Base-by-base conservation (phyloP, 2,329 filamentous ascomycete genomes). In the Aureobasidium zeae region DNA sequence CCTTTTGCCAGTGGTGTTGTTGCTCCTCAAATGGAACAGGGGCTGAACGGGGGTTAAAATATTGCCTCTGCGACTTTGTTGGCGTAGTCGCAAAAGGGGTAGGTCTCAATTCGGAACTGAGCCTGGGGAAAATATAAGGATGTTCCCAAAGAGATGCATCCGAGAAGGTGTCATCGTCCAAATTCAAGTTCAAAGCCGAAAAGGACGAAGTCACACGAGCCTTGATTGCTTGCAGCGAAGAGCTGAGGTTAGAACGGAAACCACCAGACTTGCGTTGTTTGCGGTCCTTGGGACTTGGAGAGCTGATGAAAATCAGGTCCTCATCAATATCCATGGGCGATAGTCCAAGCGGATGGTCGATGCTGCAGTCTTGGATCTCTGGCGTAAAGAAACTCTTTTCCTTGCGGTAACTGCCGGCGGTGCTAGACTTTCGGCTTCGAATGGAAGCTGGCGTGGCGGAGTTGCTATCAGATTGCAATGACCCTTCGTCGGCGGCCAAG, bases 171-270 rank as follows among this genome's bases (percentile, higher is more conserved):
- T 46, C 49, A 22, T 49, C 53, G 4, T 32, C 33, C 15, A 37
- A 15, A 7, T 38, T 45, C 25, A 45, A 17, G 12, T 72, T 69
- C 50, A 79, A 73, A 39, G 74, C 74, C 5, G 76, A 77, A 31
- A 81, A 73, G 0, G 73, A 75, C 45, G 72, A 75, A 12, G 59
- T 47, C 9, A 76, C 76, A 0, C 74, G 74, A 5, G 73, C 73
- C 58, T 74, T 78, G 38, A 81, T 68, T 3, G 73, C 75, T 48
- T 76, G 72, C 15, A 81, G 58, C 0, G 77, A 80, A 2, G 75
- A 73, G 0, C 76, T 80, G 31, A 81, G 63, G 48, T 80, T 80
- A 0, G 77, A 81, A 49, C 74, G 78, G 62, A 80, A 75, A 2
- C 68, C 71, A 21, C 32, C 26, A 21, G 43, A 37, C 28, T 38